Evolutionary conservation across 2,329 filamentous ascomycete species (phyloP), one percentile per base, ranked within the genome.

Genomic region (Parasarocladium wereldwijsianum): DNA sequence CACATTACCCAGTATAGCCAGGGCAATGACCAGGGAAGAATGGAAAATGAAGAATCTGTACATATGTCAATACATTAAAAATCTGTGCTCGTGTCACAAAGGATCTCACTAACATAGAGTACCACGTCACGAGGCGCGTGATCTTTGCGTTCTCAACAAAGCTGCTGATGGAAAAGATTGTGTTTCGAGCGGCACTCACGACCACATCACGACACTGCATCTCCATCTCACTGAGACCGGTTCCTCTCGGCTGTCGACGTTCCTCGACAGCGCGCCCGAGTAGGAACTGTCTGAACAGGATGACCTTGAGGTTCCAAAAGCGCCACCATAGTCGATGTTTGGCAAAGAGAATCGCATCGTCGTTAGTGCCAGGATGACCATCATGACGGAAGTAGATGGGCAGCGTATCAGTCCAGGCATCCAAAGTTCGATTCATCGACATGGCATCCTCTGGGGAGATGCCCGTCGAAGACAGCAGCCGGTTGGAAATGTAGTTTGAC

Each of bases 241-340:
- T 16, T 5, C 29, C 28, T 3, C 18, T 18, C 11, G 24, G n/a
- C 6, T 37, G 35, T 21, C 34, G 36, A 10, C 27, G 35, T n/a
- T 38, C 34, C 22, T 36, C 37, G 13, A 47, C 39, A 5, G 43
- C 45, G 6, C 40, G 38, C 12, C 38, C 37, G 13, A 49, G 37
- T 8, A 51, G 32, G 11, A 49, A 32, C 18, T 46, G 43, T 11
- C 46, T 43, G 23, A 48, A 48, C 3, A 49, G 31, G 18, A 48
- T 45, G 21, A 49, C 48, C 28, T 43, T 46, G 8, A 51, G 23
- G 26, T 51, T 51, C 44, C 47, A 48, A 22, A 46, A 41, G 4
- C 47, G 44, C 47, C 47, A 51, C 46, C 43, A 48, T 3, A 50
- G 36, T 14, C 43, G 42, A 11, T 35, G 41, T 12, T 36, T 40